Evolutionary conservation across 208 protist genomes (phyloP), one percentile per base, ranked within the genome.

Genomic region (Leptomonas pyrrhocoris): DNA sequence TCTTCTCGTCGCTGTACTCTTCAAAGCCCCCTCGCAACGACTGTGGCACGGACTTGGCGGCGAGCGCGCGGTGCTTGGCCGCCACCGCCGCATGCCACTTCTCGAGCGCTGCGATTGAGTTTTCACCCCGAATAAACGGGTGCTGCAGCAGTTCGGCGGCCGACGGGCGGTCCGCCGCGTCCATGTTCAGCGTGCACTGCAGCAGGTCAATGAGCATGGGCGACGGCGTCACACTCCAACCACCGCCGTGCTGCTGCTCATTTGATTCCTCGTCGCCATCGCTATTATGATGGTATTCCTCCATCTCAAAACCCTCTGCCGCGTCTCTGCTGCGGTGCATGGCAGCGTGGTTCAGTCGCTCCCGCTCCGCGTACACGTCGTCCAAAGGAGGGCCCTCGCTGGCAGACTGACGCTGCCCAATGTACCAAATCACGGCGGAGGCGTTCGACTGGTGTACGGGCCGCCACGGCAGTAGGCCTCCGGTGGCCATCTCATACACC

Each of bases 401-500:
- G 16, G 75, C 63, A 9, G 67, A 34, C 5, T 61, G 6, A 23
- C 80, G 66, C 50, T 73, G 59, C 7, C 88, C 88, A 77, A 95
- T 94, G 63, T 86, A 71, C 71, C 71, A 90, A 57, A 95, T 83
- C 1, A 92, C 76, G 13, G 78, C 65, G 9, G 79, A 63, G 3
- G 85, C 75, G 42, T 74, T 76, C 15, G 69, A 58, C 42, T 86
- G 74, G 68, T 85, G 81, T 11, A 93, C 49, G 34, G 91, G 74
- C 5, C 72, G 68, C 77, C 77, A 95, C 59, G 85, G 92, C 18
- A 94, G 84, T 16, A 86, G 54, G n/a, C 84, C 85, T 12, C 90
- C 90, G 34, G 90, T 94, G 6, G 88, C 83, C 91, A 97, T 96
- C 73, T 97, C 94, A 50, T 81, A 92, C 38, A 97, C 87, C 38